phyloP scores from a whole-genome alignment of 768 basidiomycete species.

The Coprinopsis strossmayeri region DNA sequence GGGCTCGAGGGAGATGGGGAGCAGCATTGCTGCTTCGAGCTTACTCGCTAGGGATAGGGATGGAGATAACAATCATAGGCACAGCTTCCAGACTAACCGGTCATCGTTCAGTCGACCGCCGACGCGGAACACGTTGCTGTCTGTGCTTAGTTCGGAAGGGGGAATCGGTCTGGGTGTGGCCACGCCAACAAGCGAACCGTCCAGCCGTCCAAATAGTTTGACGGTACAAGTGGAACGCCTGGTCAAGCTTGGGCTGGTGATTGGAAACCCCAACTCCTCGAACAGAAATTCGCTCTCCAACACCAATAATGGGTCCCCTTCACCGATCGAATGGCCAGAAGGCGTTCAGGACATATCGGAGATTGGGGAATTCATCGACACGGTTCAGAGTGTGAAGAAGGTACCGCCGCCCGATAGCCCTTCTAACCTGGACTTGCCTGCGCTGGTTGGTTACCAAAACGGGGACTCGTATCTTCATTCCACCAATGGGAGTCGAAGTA shows the following conservation, averaged over 20 bases:
- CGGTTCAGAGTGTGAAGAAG: conserved; percentile 13
- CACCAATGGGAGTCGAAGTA: conserved; percentile 8
- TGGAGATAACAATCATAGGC: conserved; percentile 7
- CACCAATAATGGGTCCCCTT: not conserved
- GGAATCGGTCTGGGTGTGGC: not conserved
- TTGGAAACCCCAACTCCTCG: not conserved
- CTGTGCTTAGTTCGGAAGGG: conserved; percentile 17
- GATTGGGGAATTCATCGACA: conserved; percentile 16
- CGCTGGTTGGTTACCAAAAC: not conserved
- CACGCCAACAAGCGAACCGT: conserved; percentile 7
- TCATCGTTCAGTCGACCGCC: conserved; percentile 31
- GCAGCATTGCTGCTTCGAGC: conserved; percentile 21
- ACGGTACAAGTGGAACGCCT: conserved; percentile 9
- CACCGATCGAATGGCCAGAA: too few species aligned
- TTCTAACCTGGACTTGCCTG: conserved; percentile 1
- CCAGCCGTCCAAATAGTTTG: conserved; percentile 11
- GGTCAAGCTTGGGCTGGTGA: conserved; percentile 7
- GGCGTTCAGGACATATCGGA: conserved; percentile 3
- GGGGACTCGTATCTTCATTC: not conserved
- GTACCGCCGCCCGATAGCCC: conserved; percentile 1
- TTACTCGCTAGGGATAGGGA: conserved; percentile 16
- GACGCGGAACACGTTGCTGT: conserved; percentile 31
- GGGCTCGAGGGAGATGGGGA: conserved; percentile 54
- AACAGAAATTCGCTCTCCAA: not conserved
- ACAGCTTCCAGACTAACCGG: conserved; percentile 11